These are phyloP conservation scores for Pisolithus orientalis DNA, from an alignment of 768 basidiomycete species.

Conservation along the genomic window DNA sequence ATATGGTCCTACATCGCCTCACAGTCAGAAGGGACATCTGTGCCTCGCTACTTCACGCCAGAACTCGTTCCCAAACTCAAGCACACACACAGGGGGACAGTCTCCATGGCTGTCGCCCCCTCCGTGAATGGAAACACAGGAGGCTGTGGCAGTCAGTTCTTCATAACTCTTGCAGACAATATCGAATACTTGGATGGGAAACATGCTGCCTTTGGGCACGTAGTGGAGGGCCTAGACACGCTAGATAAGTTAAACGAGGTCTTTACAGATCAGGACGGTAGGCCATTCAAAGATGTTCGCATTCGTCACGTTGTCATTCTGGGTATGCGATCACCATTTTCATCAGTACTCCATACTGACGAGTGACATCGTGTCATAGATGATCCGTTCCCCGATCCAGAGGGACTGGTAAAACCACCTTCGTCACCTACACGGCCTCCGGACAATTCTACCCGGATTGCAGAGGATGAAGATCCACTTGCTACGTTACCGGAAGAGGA, in stretches of 20 bases:
- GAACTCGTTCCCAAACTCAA: constrained; percentile 78
- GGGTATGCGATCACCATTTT: constrained; percentile 40
- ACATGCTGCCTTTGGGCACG: constrained; percentile 92
- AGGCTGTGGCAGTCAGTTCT: constrained; percentile 96
- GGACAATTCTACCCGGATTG: constrained; percentile 84
- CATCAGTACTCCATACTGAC: constrained; percentile 3
- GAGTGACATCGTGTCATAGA: constrained; percentile 40
- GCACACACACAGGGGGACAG: constrained; percentile 78
- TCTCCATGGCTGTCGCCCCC: constrained; percentile 98
- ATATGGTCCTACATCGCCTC: constrained; percentile 73
- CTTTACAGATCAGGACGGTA: constrained; percentile 79
- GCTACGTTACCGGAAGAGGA: constrained; percentile 81
- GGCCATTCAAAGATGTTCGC: constrained; percentile 90
- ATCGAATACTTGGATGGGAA: constrained; percentile 95
- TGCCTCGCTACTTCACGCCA: constrained; percentile 83
- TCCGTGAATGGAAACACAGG: constrained; percentile 55
- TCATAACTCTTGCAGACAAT: constrained; percentile 84
- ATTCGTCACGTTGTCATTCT: constrained; percentile 95
- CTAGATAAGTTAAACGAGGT: constrained; percentile 91
- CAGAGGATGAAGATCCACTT: constrained; percentile 90
- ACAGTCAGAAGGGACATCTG: constrained; percentile 23
- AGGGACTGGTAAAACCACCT: constrained; percentile 64
- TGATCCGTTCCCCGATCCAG: constrained; percentile 92
- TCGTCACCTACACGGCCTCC: constrained; percentile 75
- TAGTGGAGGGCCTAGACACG: constrained; percentile 91